Conservation (phyloP, 2,329 filamentous ascomycete genomes). For the Mycocentrospora acerina region DNA sequence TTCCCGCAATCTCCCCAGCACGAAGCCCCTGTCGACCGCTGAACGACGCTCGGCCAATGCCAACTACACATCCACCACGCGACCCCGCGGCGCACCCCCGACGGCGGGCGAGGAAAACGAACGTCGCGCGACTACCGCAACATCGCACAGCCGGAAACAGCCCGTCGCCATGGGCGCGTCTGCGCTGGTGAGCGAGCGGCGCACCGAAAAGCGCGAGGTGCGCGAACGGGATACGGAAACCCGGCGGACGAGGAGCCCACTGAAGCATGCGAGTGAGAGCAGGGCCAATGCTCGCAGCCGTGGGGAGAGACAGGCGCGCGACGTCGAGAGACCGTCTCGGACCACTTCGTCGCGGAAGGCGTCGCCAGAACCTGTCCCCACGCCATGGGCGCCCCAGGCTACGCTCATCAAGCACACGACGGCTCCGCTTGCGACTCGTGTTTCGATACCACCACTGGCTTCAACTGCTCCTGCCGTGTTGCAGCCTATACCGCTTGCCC, state of each 20-base stretch:
- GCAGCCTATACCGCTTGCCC: conserved; percentile 67
- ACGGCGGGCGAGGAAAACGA: conserved; percentile 33
- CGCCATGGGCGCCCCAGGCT: conserved; percentile 77
- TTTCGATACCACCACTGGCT: conserved; percentile 62
- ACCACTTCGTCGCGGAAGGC: conserved; percentile 22
- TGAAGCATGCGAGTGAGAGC: conserved; percentile 39
- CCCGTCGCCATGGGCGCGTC: conserved; percentile 22
- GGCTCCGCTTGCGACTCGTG: conserved; percentile 70
- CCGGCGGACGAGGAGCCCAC: conserved; percentile 38
- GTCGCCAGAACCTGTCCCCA: conserved; percentile 29
- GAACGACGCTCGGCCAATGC: conserved; percentile 37
- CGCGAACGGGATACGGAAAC: conserved; percentile 39
- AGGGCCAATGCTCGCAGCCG: conserved; percentile 35
- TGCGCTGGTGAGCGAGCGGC: conserved; percentile 27
- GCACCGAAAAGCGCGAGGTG: conserved; percentile 39
- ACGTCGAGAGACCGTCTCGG: conserved; percentile 25
- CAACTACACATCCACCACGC: conserved; percentile 33
- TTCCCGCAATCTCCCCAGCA: conserved; percentile 31
- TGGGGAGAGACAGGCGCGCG: conserved; percentile 32
- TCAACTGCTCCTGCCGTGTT: conserved; percentile 69
- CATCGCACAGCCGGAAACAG: conserved; percentile 33
- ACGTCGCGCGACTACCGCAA: conserved; percentile 21
- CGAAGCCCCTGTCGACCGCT: conserved; percentile 31
- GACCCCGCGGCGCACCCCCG: conserved; percentile 39
- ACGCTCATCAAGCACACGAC: conserved; percentile 69